phyloP scores from a whole-genome alignment of 345 rosid species.

The Acer yangbiense region DNA sequence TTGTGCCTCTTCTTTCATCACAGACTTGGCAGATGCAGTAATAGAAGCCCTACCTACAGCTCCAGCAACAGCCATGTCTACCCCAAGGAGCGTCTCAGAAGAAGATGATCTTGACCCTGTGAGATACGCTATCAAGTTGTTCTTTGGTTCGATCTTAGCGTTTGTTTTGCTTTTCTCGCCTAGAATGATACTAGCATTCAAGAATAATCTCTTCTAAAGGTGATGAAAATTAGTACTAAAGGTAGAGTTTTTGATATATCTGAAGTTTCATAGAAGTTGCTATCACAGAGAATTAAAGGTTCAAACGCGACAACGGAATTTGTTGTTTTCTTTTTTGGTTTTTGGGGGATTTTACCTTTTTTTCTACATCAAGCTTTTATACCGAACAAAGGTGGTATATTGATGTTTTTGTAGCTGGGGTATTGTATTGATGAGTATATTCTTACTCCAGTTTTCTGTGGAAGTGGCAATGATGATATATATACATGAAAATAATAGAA shows the following conservation, averaged over 20 bases:
- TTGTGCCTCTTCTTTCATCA: slow-evolving; percentile 79
- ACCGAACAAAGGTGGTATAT: too few relatives aligned
- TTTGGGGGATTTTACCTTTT: too few relatives aligned
- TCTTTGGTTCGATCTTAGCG: slow-evolving; percentile 79
- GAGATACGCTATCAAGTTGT: slow-evolving; percentile 52
- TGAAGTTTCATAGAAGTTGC: neutral
- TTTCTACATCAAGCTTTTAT: too few relatives aligned
- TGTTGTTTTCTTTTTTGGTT: too few relatives aligned
- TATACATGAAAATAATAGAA: too few relatives aligned
- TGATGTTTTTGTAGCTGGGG: too few relatives aligned
- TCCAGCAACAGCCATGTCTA: slow-evolving; percentile 58
- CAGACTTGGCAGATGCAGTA: slow-evolving; percentile 90
- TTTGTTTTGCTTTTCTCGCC: slow-evolving; percentile 67
- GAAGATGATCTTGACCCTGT: slow-evolving; percentile 53
- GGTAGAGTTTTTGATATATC: neutral
- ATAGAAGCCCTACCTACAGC: slow-evolving; percentile 86
- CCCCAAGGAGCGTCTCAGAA: slow-evolving; percentile 37
- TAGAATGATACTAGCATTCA: slow-evolving; percentile 56
- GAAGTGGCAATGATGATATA: too few relatives aligned
- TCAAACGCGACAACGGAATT: neutral
- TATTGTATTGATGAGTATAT: too few relatives aligned
- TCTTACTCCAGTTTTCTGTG: too few relatives aligned
- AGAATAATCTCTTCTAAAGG: slow-evolving; percentile 49
- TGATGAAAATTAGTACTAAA: neutral
- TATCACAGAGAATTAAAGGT: neutral